These are phyloP conservation scores for Zygosaccharomyces bisporus DNA, from an alignment of 805 yeast genomes.

Conservation along the genomic window DNA sequence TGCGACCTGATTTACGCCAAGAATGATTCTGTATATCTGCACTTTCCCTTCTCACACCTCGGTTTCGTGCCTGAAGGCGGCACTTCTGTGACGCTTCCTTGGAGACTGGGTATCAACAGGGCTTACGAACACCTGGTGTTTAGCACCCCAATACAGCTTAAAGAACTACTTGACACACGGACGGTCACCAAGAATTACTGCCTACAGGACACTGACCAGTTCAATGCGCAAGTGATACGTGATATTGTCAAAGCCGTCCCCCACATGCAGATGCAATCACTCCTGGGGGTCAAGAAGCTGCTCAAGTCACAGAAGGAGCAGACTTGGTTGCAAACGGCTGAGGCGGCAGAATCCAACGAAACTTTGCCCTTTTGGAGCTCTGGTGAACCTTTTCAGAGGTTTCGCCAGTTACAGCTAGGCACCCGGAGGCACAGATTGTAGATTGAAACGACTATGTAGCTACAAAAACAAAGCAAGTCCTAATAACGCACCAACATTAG, in stretches of 20 bases:
- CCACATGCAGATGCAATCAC: constrained; percentile 33
- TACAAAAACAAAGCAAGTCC: too few relatives aligned
- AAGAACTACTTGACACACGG: constrained; percentile 52
- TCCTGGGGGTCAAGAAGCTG: constrained; percentile 42
- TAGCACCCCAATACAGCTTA: constrained; percentile 58
- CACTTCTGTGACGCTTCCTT: constrained; percentile 59
- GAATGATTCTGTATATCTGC: constrained; percentile 52
- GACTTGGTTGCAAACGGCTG: constrained; percentile 16
- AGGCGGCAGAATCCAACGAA: constrained; percentile 19
- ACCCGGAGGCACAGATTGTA: constrained; percentile 21
- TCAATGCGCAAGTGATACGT: constrained; percentile 43
- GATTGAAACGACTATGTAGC: not conserved
- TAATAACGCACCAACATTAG: too few relatives aligned
- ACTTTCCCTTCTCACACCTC: constrained; percentile 75
- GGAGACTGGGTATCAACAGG: constrained; percentile 67
- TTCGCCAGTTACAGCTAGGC: constrained; percentile 17
- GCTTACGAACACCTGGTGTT: constrained; percentile 72
- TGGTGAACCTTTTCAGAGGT: constrained; percentile 27
- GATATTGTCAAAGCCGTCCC: constrained; percentile 39
- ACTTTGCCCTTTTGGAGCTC: constrained; percentile 29
- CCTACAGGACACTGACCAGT: constrained; percentile 41
- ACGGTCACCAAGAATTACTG: constrained; percentile 56
- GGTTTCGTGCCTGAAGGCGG: constrained; percentile 84
- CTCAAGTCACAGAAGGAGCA: constrained; percentile 24
- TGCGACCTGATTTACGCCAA: constrained; percentile 72